These are phyloP conservation scores for Cynara cardunculus DNA, from an alignment of 129 eudicot genomes.

Conservation along the genomic window DNA sequence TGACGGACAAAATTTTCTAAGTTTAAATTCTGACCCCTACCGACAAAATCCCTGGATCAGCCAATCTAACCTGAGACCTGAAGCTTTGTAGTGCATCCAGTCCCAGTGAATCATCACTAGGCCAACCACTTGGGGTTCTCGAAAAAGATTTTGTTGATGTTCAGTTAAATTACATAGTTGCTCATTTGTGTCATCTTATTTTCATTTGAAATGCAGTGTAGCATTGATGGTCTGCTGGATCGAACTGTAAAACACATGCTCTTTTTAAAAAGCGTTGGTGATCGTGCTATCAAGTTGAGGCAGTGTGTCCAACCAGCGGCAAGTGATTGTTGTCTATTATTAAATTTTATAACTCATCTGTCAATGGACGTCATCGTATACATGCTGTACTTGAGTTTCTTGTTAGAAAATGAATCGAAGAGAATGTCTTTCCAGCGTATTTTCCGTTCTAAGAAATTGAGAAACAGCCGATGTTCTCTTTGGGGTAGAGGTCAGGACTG, in stretches of 20 bases:
- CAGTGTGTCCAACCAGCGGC: slow-evolving; percentile 50
- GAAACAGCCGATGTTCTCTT: too few species aligned
- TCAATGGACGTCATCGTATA: not conserved
- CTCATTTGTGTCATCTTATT: not conserved
- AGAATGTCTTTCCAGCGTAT: too few species aligned
- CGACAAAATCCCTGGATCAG: too few species aligned
- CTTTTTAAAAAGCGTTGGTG: slow-evolving; percentile 50
- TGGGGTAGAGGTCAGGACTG: too few species aligned
- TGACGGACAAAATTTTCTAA: too few species aligned
- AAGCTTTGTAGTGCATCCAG: too few species aligned
- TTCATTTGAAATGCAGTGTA: slow-evolving; percentile 55
- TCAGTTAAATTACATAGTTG: not conserved
- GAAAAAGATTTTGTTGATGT: not conserved
- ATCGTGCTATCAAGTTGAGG: slow-evolving; percentile 62
- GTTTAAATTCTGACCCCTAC: too few species aligned
- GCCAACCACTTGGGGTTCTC: not conserved
- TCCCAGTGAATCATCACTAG: too few species aligned
- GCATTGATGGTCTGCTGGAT: slow-evolving; percentile 91
- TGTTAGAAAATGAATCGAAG: not conserved
- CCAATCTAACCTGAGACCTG: too few species aligned
- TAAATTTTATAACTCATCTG: not conserved
- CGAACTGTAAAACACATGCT: slow-evolving; percentile 71
- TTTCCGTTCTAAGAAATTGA: too few species aligned
- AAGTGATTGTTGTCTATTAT: slow-evolving; percentile 16
- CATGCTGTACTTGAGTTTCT: not conserved